Percentiles rank a stretch among this genome's conserved stretches.
Conservation (phyloP, 345 rosid species). For the Citrus inodora region DNA sequence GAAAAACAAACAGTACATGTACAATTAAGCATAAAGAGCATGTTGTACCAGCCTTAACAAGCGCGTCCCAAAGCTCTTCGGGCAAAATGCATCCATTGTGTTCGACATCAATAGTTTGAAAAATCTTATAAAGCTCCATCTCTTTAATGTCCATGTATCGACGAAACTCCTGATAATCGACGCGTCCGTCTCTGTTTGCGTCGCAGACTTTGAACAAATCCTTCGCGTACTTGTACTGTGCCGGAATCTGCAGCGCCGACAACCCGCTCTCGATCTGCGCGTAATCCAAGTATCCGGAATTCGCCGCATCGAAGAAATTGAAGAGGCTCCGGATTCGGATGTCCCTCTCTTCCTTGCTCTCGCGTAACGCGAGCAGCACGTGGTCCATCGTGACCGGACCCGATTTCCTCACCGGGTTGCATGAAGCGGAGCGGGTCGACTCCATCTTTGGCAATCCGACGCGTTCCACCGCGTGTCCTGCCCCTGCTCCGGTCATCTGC, state of each 20-base stretch:
- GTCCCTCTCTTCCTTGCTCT: slow-evolving; percentile 86
- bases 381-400: slow-evolving; percentile 69
- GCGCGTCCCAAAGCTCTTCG: slow-evolving; percentile 82
- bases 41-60: slow-evolving; percentile 69
- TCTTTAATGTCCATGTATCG: slow-evolving; percentile 87
- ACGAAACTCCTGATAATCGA: slow-evolving; percentile 80
- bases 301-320: slow-evolving; percentile 61
- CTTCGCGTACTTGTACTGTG: slow-evolving; percentile 71
- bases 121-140: slow-evolving; percentile 64
- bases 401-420: slow-evolving; percentile 43
- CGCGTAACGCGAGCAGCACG: slow-evolving; percentile 67
- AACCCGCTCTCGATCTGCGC: slow-evolving; percentile 81
- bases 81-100: slow-evolving; percentile 86
- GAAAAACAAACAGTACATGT: background rate
- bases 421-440: slow-evolving; percentile 28
- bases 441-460: slow-evolving; percentile 49
- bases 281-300: slow-evolving; percentile 65
- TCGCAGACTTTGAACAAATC: slow-evolving; percentile 79
- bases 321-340: slow-evolving; percentile 61
- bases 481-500: slow-evolving; percentile 30
- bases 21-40: slow-evolving; percentile 11
- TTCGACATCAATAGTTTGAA: slow-evolving; percentile 70
- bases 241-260: slow-evolving; percentile 71
- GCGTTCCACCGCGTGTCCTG: slow-evolving; percentile 47
- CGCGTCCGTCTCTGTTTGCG: slow-evolving; percentile 81